Percentiles rank a stretch among this genome's conserved stretches.
phyloP scores from a whole-genome alignment of 2,329 filamentous ascomycete genomes.

The Aureobasidium sp. region DNA sequence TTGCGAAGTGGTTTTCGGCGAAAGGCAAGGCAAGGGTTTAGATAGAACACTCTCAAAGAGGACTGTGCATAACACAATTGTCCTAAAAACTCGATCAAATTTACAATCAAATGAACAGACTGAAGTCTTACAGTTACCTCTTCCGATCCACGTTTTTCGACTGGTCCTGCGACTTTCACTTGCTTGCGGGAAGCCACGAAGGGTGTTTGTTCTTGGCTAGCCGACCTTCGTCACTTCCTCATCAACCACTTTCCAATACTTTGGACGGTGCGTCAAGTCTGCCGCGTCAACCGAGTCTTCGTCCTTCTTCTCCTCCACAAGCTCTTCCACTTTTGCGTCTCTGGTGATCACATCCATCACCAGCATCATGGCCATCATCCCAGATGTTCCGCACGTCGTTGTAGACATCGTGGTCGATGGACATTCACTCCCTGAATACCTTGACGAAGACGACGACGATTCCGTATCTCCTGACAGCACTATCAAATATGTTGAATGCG shows the following conservation, averaged over 20 bases:
- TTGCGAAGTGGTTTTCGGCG: constrained; percentile 3
- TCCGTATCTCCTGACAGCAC: neutral
- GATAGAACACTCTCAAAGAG: neutral
- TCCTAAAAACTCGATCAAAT: neutral
- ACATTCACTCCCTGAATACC: constrained; percentile 16
- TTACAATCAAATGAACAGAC: neutral
- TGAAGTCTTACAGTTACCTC: neutral
- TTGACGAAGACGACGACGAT: constrained; percentile 12
- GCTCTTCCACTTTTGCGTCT: neutral
- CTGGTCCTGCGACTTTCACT: neutral
- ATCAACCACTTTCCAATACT: neutral
- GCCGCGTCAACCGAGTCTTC: neutral
- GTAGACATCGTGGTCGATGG: constrained; percentile 16
- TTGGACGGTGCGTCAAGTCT: neutral
- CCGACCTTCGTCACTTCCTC: neutral
- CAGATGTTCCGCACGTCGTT: constrained; percentile 15
- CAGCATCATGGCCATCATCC: constrained; percentile 16
- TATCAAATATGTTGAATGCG: constrained; percentile 19
- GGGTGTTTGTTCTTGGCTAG: neutral
- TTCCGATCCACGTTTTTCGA: neutral
- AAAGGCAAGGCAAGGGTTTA: constrained; percentile 2
- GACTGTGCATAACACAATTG: neutral
- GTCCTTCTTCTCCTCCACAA: neutral
- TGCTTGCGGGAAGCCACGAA: too few species aligned
- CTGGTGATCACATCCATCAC: neutral